Base-by-base conservation (phyloP, 2,329 filamentous ascomycete genomes). In the Colletotrichum nymphaeae region DNA sequence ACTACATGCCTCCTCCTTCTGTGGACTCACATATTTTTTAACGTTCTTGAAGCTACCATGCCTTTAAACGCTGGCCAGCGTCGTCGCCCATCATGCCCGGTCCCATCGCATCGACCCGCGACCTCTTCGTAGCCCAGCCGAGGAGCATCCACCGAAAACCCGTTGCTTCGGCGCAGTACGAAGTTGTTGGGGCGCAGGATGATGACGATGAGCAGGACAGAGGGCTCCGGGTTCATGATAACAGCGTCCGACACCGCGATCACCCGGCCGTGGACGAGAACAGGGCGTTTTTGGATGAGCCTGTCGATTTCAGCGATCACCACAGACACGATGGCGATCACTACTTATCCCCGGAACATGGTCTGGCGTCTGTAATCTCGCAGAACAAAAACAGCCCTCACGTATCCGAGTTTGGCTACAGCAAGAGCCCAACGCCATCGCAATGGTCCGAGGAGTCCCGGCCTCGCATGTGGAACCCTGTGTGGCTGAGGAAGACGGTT, bases 391-490 rank as follows among this genome's bases (percentile, higher is more conserved):
- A 55, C 1, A 26, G 12, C 8, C 30, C 66, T 9, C 30, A 32
- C 11, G 57, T 49, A 26, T 12, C 46, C 19, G 24, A 28, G 3
- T 30, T 56, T n/a, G 19, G 30, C 5, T 55, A 69, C 11, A 52
- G 57, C 57, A 52, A 53, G 7, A 53, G 49, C 16, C 62, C 58
- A 22, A 42, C 57, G 37, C 28, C 49, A 5, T 49, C 46, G 30
- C 56, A 55, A 28, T 65, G 46, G 60, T 28, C 35, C 19, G 35
- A 62, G 3, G 32, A 30, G 28, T 49, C 24, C 26, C 32, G 37
- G 22, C 53, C 67, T 28, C 49, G 32, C 26, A 63, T 77, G 67
- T 78, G 77, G 77, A 75, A 75, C 14, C 75, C 76, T 1, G 68
- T 74, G 14, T 76, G 70, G 75, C 53, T 78, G 22, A 75, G 73